Conservation (phyloP, 306 rosid species). For the Vicia sativa region DNA sequence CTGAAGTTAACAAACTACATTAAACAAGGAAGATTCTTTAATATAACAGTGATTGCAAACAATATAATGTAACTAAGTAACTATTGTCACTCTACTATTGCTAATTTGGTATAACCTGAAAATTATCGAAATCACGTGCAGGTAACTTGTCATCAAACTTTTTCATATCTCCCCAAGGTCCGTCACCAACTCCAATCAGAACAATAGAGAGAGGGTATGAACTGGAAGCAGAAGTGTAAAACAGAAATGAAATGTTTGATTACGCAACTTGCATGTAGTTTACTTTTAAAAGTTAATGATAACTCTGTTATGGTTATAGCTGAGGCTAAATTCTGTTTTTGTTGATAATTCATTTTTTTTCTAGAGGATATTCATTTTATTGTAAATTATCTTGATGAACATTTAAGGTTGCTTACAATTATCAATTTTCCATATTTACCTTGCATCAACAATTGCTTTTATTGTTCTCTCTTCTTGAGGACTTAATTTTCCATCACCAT, state of each 20-base stretch:
- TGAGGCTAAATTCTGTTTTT: background rate
- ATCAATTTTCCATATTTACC: slow-evolving; percentile 49
- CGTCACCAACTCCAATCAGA: slow-evolving; percentile 91
- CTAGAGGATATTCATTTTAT: background rate
- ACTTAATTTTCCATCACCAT: slow-evolving; percentile 57
- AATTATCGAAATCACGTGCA: slow-evolving; percentile 75
- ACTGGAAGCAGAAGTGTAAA: slow-evolving; percentile 46
- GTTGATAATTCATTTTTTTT: background rate
- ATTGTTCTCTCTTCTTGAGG: slow-evolving; percentile 84
- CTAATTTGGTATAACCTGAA: slow-evolving; percentile 55
- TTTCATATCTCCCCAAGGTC: slow-evolving; percentile 94
- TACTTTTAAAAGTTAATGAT: slow-evolving; percentile 1
- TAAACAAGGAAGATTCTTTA: slow-evolving; percentile 5
- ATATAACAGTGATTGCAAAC: slow-evolving; percentile 16
- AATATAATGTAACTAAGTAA: background rate
- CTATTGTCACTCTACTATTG: slow-evolving; percentile 4
- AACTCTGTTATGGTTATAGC: background rate
- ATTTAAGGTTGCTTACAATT: slow-evolving; percentile 9
- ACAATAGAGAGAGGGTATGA: slow-evolving; percentile 75
- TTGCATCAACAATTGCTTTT: slow-evolving; percentile 72
- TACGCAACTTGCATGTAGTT: slow-evolving; percentile 14
- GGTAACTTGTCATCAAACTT: slow-evolving; percentile 88
- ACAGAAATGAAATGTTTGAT: slow-evolving; percentile 19
- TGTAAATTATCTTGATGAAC: slow-evolving; percentile 1
- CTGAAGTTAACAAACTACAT: slow-evolving; percentile 84